Conservation (phyloP, 106 monocot genomes). For the Cymbidium sinense region DNA sequence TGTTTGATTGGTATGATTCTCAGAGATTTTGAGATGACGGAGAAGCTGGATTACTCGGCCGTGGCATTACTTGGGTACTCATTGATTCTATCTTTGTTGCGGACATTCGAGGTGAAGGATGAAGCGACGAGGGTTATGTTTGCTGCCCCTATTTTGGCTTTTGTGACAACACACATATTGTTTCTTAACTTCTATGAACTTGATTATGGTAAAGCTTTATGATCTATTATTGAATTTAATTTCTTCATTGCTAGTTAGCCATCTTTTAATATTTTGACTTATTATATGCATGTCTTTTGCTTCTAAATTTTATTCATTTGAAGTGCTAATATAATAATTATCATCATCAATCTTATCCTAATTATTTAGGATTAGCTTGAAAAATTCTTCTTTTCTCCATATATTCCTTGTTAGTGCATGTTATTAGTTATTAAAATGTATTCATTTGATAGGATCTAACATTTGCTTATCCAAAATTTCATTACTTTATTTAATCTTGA, state of each 20-base stretch:
- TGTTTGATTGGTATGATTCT: not conserved
- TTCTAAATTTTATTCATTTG: no score
- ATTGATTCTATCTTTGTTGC: constrained; percentile 60
- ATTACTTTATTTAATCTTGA: no score
- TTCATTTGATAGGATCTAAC: no score
- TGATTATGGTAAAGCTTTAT: constrained; percentile 65
- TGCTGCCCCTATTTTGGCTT: constrained; percentile 81
- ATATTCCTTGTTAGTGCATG: no score
- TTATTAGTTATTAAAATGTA: no score
- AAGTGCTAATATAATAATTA: not conserved
- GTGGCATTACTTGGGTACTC: constrained; percentile 91
- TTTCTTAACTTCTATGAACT: constrained; percentile 90
- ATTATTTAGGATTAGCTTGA: no score
- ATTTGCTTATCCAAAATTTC: no score
- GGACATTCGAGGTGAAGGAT: constrained; percentile 74
- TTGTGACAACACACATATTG: constrained; percentile 86
- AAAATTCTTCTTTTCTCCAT: no score
- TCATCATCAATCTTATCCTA: not conserved
- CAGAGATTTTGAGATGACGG: constrained; percentile 85
- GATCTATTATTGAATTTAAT: not conserved
- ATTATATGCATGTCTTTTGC: no score
- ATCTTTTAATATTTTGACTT: not conserved
- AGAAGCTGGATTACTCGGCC: constrained; percentile 90
- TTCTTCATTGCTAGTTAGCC: not conserved
- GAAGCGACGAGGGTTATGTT: constrained; percentile 93